Evolutionary conservation across 2,329 filamentous ascomycete species (phyloP).

Genomic region (Mycocentrospora acerina): DNA sequence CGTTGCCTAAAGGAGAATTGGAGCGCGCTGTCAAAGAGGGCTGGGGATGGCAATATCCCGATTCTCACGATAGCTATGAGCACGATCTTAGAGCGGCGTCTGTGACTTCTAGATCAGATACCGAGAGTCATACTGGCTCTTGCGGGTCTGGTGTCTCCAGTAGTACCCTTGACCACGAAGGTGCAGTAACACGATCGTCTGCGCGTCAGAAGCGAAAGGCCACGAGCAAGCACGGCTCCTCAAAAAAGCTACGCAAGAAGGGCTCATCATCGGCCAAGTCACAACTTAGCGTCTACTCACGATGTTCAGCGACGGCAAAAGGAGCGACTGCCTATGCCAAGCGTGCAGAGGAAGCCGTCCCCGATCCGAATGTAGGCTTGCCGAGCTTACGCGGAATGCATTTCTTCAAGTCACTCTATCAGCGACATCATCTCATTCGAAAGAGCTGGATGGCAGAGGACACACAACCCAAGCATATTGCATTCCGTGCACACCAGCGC

Average conservation of each 20-base stretch:
- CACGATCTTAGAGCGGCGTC: slow-evolving; percentile 69
- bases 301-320: slow-evolving; percentile 60
- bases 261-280: slow-evolving; percentile 49
- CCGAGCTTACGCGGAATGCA: slow-evolving; percentile 79
- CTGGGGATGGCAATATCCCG: slow-evolving; percentile 96
- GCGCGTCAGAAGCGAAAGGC: slow-evolving; percentile 44
- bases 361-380: slow-evolving; percentile 78
- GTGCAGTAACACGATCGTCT: slow-evolving; percentile 29
- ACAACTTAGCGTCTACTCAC: slow-evolving; percentile 48
- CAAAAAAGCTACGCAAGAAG: slow-evolving; percentile 60
- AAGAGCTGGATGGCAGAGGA: slow-evolving; percentile 86
- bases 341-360: slow-evolving; percentile 78
- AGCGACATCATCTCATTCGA: slow-evolving; percentile 86
- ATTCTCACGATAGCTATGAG: slow-evolving; percentile 73
- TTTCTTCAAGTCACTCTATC: slow-evolving; percentile 94
- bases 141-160: slow-evolving; percentile 21
- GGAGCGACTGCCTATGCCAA: slow-evolving; percentile 85
- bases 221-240: slow-evolving; percentile 39
- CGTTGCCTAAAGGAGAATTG: slow-evolving; percentile 77
- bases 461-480: slow-evolving; percentile 84
- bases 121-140: slow-evolving; percentile 32
- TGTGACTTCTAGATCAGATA: slow-evolving; percentile 41
- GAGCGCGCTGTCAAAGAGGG: slow-evolving; percentile 84
- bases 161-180: slow-evolving; percentile 26
- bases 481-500: slow-evolving; percentile 92